Evolutionary conservation across 139 green algal genomes (phyloP).

Genomic region (Ettlia oleoabundans): DNA sequence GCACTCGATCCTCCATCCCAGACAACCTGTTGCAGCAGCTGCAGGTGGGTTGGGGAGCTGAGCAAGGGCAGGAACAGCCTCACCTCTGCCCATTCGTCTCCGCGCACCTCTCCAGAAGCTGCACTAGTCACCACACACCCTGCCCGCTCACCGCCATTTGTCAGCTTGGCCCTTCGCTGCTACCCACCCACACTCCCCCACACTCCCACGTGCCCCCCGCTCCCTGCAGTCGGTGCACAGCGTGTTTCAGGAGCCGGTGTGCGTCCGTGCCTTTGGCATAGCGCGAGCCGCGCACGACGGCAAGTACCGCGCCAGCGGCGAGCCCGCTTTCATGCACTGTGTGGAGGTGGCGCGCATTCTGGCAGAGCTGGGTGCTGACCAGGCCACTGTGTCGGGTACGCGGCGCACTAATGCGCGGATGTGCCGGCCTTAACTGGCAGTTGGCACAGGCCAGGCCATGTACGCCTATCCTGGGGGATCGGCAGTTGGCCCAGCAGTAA

Average conservation of each 20-base stretch:
- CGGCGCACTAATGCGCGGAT: neutral
- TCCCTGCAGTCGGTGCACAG: slow-evolving; percentile 18
- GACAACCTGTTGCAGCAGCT: slow-evolving; percentile 30
- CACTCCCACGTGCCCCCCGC: neutral
- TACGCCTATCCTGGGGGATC: too few species aligned
- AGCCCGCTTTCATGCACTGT: slow-evolving; percentile 64
- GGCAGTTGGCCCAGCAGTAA: too few species aligned
- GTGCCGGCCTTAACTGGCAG: too few species aligned
- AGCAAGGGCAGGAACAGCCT: too few species aligned
- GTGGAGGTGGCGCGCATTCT: slow-evolving; percentile 63
- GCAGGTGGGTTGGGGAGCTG: slow-evolving; percentile 28
- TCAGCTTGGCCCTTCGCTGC: too few species aligned
- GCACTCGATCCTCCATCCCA: neutral
- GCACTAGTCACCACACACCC: too few species aligned
- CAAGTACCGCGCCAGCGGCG: slow-evolving; percentile 54
- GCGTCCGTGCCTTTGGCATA: slow-evolving; percentile 44
- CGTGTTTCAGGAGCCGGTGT: slow-evolving; percentile 41
- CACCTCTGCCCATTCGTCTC: neutral
- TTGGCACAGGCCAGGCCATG: too few species aligned
- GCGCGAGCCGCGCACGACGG: slow-evolving; percentile 52
- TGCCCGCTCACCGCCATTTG: too few species aligned
- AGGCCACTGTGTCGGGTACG: slow-evolving; percentile 58
- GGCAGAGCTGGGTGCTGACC: slow-evolving; percentile 73
- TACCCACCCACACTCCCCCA: neutral
- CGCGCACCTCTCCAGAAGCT: too few species aligned